Percentiles rank a stretch among this genome's conserved stretches.
Conservation (phyloP, 331 rosid species). For the Saraca asoca region DNA sequence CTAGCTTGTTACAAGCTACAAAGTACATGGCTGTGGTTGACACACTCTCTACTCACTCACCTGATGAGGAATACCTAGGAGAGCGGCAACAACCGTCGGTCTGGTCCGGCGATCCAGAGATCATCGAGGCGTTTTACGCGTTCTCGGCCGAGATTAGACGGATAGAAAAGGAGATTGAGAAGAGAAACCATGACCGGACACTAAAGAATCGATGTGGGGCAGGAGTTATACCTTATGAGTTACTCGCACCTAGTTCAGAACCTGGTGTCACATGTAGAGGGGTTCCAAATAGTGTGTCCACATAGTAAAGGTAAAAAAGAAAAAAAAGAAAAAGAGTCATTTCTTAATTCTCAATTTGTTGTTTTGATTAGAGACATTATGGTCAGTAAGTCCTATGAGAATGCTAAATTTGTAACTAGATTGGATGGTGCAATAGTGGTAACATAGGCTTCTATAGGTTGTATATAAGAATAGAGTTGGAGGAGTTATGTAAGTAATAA, state of each 20-base stretch:
- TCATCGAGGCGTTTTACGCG: slow-evolving; percentile 60
- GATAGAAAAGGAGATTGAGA: slow-evolving; percentile 77
- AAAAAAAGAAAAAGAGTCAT: slow-evolving; percentile 8
- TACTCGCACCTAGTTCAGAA: slow-evolving; percentile 86
- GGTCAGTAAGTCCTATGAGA: neutral
- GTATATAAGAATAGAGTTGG: slow-evolving; percentile 38
- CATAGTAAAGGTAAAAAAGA: slow-evolving; percentile 46
- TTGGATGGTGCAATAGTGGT: slow-evolving; percentile 5
- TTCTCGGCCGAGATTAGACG: slow-evolving; percentile 64
- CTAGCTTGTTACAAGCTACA: slow-evolving; percentile 73
- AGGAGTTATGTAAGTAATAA: neutral
- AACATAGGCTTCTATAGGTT: slow-evolving; percentile 28
- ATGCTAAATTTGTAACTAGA: slow-evolving; percentile 26
- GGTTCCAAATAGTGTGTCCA: slow-evolving; percentile 89
- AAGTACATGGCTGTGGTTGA: slow-evolving; percentile 91
- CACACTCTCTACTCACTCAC: slow-evolving; percentile 80
- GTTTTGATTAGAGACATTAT: slow-evolving; percentile 6
- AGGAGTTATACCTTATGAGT: slow-evolving; percentile 86
- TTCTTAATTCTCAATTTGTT: neutral
- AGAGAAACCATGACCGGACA: slow-evolving; percentile 54
- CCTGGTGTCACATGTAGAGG: slow-evolving; percentile 96
- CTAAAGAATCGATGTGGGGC: slow-evolving; percentile 87
- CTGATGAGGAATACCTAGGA: slow-evolving; percentile 96
- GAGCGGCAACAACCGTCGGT: slow-evolving; percentile 74
- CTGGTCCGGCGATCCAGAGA: slow-evolving; percentile 79